Base-by-base conservation (phyloP, 805 yeast species). In the Starmera quercuum region DNA sequence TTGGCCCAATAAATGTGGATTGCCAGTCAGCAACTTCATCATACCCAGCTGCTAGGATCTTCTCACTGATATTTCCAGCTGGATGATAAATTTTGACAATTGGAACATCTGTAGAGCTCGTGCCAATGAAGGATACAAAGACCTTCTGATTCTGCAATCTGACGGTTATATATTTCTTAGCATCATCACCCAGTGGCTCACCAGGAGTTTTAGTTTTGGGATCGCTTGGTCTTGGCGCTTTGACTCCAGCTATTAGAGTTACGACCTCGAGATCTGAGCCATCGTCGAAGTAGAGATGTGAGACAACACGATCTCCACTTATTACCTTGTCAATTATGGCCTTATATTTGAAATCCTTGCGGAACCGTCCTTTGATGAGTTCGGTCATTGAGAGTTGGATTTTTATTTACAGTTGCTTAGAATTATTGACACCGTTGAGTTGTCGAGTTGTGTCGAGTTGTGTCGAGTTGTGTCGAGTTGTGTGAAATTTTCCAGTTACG, bases 21-120 rank as follows among this genome's bases (percentile, higher is more conserved):
- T 86, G 95, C 86, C 90, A 79, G 53, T 85, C 95, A 18, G 77
- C 72, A 31, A 84, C 75, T 43, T 75, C 78, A 10, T 81, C 95
- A 20, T 79, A 64, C 9, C 95, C 95, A 35, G 65, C 66, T 36
- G 70, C 74, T 38, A 85, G 65, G 36, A 85, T 60, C 42, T 73
- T 72, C 43, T 76, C 82, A 37, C 81, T 75, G 46, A 84, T 77
- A 40, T 78, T 77, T 13, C 95, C 95, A 5, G 83, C 81, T 21
- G 94, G 85, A 49, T 83, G 90, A 35, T 64, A 51, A 24, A 84
- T 54, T 31, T 71, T 59, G 14, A 68, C 83, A 35, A 79, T 62
- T 7, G 79, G 71, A 19, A 76, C 69, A 9, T 83, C 84, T n/a
- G 67, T 57, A 33, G 78, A 70, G 28, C 71, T 71, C 41, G 68